These are phyloP conservation scores for Podaxis sp. DNA, from an alignment of 768 basidiomycete genomes.

Conservation along the genomic window DNA sequence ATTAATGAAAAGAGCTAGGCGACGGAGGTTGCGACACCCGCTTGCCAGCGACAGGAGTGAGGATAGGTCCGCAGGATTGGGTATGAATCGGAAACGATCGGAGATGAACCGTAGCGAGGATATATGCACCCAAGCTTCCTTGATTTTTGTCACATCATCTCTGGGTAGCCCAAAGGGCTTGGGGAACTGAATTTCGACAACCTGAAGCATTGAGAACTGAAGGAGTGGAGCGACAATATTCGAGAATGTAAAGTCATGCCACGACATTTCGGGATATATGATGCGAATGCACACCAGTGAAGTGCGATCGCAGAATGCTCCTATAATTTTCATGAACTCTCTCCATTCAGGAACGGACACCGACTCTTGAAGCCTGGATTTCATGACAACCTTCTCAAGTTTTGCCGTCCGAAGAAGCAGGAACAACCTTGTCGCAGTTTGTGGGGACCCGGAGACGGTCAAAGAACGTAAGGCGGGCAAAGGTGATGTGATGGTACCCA, in stretches of 20 bases:
- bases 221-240: too few species aligned
- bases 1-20: not conserved
- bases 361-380: too few species aligned
- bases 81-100: not conserved
- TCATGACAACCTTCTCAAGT: not conserved
- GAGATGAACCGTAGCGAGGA: not conserved
- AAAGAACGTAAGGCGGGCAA: not conserved
- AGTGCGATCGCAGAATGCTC: not conserved
- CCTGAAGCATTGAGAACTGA: too few species aligned
- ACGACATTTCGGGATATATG: too few species aligned
- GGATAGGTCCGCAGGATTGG: not conserved
- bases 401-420: not conserved
- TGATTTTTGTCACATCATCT: not conserved
- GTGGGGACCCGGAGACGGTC: not conserved
- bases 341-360: not conserved
- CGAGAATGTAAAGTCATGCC: too few species aligned
- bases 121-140: not conserved
- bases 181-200: too few species aligned
- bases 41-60: not conserved
- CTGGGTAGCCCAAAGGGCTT: too few species aligned
- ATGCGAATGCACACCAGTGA: not conserved
- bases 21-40: not conserved
- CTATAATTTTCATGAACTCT: not conserved
- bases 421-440: not conserved
- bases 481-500: not conserved